phyloP scores from a whole-genome alignment of 75 land plant species.

The Cunninghamia lanceolata region DNA sequence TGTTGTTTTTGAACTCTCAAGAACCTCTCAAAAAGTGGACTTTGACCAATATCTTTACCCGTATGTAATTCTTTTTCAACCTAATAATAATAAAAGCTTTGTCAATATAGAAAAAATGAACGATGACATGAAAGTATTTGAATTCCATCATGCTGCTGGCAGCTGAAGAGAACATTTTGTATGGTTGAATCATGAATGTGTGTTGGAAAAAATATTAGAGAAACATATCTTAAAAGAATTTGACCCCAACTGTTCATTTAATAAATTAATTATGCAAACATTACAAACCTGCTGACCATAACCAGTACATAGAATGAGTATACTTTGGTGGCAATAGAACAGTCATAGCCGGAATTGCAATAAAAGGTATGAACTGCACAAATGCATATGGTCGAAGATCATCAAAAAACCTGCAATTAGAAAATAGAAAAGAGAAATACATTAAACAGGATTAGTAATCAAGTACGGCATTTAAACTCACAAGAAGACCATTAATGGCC shows the following conservation, averaged over 20 bases:
- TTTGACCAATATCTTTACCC: not conserved
- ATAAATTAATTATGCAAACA: not conserved
- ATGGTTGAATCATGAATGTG: not conserved
- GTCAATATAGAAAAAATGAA: not conserved
- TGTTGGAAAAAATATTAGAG: not conserved
- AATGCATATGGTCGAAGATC: conserved; percentile 70
- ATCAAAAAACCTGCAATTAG: conserved; percentile 60
- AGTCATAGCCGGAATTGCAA: conserved; percentile 66
- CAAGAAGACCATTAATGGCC: not conserved
- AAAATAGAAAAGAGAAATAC: conserved; percentile 12
- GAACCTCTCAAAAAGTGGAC: not conserved
- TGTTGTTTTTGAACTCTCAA: not conserved
- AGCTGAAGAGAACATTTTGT: not conserved
- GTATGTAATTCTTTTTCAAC: not conserved
- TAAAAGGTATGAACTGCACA: conserved; percentile 62
- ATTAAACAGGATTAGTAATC: conserved; percentile 1
- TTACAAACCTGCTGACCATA: conserved; percentile 69
- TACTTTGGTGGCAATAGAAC: conserved; percentile 63
- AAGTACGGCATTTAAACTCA: not conserved
- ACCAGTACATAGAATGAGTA: conserved; percentile 75
- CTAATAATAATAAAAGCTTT: not conserved
- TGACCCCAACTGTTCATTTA: not conserved
- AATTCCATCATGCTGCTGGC: not conserved
- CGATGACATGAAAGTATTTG: not conserved
- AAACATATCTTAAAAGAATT: not conserved